Conservation (phyloP, 2,329 filamentous ascomycete genomes). For the Ascochyta lentis region DNA sequence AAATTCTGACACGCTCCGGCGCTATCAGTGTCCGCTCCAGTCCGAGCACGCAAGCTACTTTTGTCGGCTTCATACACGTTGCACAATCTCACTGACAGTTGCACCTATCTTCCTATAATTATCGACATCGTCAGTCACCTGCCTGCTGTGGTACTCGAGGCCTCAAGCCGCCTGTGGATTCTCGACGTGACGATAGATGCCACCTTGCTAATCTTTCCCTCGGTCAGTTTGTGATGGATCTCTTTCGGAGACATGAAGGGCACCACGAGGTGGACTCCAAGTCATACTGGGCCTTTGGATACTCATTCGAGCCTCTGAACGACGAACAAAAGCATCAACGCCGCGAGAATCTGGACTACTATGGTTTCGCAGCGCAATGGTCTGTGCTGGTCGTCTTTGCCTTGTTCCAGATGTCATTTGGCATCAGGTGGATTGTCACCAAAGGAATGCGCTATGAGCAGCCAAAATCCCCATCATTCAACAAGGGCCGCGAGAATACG, state of each 20-base stretch:
- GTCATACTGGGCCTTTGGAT: slow-evolving; percentile 50
- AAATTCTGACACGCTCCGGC: slow-evolving; percentile 23
- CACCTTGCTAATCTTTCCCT: slow-evolving; percentile 4
- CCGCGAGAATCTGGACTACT: slow-evolving; percentile 60
- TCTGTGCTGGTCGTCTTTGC: slow-evolving; percentile 58
- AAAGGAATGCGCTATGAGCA: slow-evolving; percentile 39
- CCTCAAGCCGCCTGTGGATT: not conserved
- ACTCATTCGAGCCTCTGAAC: slow-evolving; percentile 61
- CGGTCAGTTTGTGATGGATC: slow-evolving; percentile 19
- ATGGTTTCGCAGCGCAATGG: slow-evolving; percentile 63
- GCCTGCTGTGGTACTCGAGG: not conserved
- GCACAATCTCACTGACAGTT: slow-evolving; percentile 5
- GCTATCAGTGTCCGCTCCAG: slow-evolving; percentile 12
- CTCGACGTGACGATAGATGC: not conserved
- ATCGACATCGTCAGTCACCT: slow-evolving; percentile 1
- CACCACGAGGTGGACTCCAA: slow-evolving; percentile 34
- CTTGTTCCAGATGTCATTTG: slow-evolving; percentile 51
- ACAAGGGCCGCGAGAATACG: slow-evolving; percentile 37
- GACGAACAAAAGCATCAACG: slow-evolving; percentile 58
- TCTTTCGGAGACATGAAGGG: slow-evolving; percentile 30
- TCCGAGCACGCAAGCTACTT: slow-evolving; percentile 16
- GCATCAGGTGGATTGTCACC: slow-evolving; percentile 42
- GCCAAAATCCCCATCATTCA: slow-evolving; percentile 53
- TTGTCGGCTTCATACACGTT: slow-evolving; percentile 21
- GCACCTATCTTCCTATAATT: slow-evolving; percentile 1